Evolutionary conservation across 352 stramenopile species (phyloP).

Genomic region (Globisporangium cederbergense): DNA sequence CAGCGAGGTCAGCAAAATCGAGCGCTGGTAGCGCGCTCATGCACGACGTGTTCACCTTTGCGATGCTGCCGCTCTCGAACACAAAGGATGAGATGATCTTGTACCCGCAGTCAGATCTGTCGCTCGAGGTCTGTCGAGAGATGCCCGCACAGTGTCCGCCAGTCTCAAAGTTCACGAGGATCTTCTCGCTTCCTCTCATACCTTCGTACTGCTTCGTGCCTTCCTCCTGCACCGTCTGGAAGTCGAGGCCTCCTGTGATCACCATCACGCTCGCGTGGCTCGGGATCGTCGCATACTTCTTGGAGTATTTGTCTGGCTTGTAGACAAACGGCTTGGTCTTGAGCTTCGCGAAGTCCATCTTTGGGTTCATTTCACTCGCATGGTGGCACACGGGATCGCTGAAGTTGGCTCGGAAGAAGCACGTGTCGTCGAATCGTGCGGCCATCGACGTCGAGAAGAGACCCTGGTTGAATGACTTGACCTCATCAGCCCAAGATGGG

Average conservation of each 20-base stretch:
- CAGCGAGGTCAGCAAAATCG: slow-evolving; percentile 4
- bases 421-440: slow-evolving; percentile 8
- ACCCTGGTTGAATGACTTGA: neutral
- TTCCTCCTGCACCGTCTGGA: slow-evolving; percentile 21
- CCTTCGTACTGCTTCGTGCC: slow-evolving; percentile 20
- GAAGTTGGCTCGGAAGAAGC: slow-evolving; percentile 18
- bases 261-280: slow-evolving; percentile 26
- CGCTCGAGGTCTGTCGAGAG: slow-evolving; percentile 1
- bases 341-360: neutral
- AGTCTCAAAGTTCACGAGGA: slow-evolving; percentile 25
- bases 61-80: slow-evolving; percentile 13
- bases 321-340: slow-evolving; percentile 21
- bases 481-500: slow-evolving; percentile 10
- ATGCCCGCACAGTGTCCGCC: slow-evolving; percentile 22
- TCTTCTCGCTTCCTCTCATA: slow-evolving; percentile 16
- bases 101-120: slow-evolving; percentile 16
- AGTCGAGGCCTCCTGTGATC: slow-evolving; percentile 27
- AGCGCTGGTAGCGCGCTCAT: slow-evolving; percentile 11
- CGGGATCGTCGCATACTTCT: slow-evolving; percentile 21
- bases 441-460: slow-evolving; percentile 10
- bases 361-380: neutral
- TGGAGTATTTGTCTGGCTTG: slow-evolving; percentile 29
- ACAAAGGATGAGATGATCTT: slow-evolving; percentile 24
- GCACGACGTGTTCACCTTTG: slow-evolving; percentile 22
- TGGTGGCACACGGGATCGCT: slow-evolving; percentile 13